A percentile compares a stretch with the other conserved stretches of the same genome.
These are phyloP conservation scores for Triticum aestivum DNA, from an alignment of 176 grass and related monocot genomes.

Conservation along the genomic window IWGSC_CS_RefSeq_v2.1 NC_057803.1:740827666-740828165, in stretches of 20 bases:
- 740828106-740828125: background rate
- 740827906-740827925: background rate
- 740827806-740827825: no score
- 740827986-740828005: background rate
- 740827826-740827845: no score
- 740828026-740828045: background rate
- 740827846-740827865: no score
- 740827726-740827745: background rate
- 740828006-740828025: background rate
- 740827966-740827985: background rate
- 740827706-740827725: constrained; percentile 9
- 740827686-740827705: background rate
- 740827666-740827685: no score
- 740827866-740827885: no score
- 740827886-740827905: background rate
- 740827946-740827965: background rate
- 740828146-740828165: background rate
- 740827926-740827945: background rate
- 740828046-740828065: background rate
- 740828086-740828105: accelerated
- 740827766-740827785: no score
- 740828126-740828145: background rate
- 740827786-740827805: no score
- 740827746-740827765: background rate
- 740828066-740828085: background rate